Evolutionary conservation across 179 eudicot genomes (phyloP), one percentile per base, ranked within the genome.

Genomic region (Dionaea muscipula): DNA sequence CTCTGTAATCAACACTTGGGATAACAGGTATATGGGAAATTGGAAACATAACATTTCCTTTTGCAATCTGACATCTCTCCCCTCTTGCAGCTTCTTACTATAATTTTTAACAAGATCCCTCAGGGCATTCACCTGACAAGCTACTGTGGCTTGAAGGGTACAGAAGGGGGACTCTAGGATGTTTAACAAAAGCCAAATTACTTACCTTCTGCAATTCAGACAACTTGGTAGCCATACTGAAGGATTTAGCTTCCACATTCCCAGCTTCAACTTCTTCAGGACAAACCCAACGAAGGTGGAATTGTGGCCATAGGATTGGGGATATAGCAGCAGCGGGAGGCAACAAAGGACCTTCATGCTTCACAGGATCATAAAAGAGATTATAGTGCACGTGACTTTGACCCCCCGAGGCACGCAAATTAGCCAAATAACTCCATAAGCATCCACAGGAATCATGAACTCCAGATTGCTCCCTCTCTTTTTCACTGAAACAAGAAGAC

Each of bases 251-350:
- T 75, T 85, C 99, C 57, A 93, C 60, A 63, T 93, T 83, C 59
- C 84, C 83, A 36, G 79, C 76, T 69, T 77, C 86, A 23, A 85
- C 80, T 78, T 85, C 99, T 47, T 69, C 72, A 39, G 99, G 96
- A 55, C 96, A 88, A 65, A 89, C 81, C 96, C 96, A 93, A 49
- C 99, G 86, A 63, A 93, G 89, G 67, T 84, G 96, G 67, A 82
- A 93, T 68, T 93, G 96, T 27, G 99, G 99, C 99, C 96, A 93
- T 22, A 93, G 53, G 28, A 93, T 88, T 40, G 99, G 96, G 51
- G 99, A 95, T 62, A 93, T 83, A 59, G 96, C 95, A 48, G 99
- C 96, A 23, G 99, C 99, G 51, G 96, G 99, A 62, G 99, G 99
- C 43, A 88, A 62, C 43, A 93, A 52, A 50, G 86, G 77, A 55